Conservation (phyloP, 139 green algal species). For the Axilococcus clingmanii region DNA sequence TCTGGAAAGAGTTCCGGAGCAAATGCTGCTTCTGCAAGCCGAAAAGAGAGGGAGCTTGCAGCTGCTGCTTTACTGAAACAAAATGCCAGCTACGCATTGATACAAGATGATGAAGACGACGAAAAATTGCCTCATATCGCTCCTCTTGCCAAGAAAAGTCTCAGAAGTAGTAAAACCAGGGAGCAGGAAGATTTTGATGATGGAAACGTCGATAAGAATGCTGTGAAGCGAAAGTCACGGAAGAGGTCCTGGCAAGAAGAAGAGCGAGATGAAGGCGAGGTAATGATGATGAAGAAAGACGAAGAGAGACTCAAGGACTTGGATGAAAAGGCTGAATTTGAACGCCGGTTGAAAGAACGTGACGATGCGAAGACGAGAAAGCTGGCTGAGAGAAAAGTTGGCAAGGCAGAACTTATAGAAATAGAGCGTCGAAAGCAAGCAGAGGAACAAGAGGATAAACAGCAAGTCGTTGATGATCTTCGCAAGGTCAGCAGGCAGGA, state of each 20-base stretch:
- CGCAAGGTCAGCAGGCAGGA: slow-evolving; percentile 83
- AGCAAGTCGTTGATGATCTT: not conserved
- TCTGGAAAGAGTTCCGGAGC: slow-evolving; percentile 3
- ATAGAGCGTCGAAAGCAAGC: slow-evolving; percentile 26
- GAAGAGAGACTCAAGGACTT: slow-evolving; percentile 34
- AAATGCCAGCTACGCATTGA: slow-evolving; percentile 38
- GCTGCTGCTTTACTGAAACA: slow-evolving; percentile 35
- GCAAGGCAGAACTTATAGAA: slow-evolving; percentile 43
- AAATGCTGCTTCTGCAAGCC: not conserved
- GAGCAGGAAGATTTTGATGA: slow-evolving; percentile 14
- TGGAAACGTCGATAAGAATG: not conserved
- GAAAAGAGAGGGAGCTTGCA: slow-evolving; percentile 18
- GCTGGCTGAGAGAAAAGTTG: slow-evolving; percentile 43
- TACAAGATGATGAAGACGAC: slow-evolving; percentile 43
- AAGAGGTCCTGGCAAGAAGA: slow-evolving; percentile 30
- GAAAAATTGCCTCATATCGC: no score
- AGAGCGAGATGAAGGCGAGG: slow-evolving; percentile 61
- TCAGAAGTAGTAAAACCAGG: slow-evolving; percentile 17
- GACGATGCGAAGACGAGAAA: slow-evolving; percentile 64
- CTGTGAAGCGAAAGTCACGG: slow-evolving; percentile 4
- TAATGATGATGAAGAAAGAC: slow-evolving; percentile 30
- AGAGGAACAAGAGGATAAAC: slow-evolving; percentile 20
- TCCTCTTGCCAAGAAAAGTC: not conserved
- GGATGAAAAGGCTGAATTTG: slow-evolving; percentile 85
- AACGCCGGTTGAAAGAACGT: slow-evolving; percentile 57